Base-by-base conservation (phyloP, 2,329 filamentous ascomycete genomes). In the Sphaceloma murrayae region DNA sequence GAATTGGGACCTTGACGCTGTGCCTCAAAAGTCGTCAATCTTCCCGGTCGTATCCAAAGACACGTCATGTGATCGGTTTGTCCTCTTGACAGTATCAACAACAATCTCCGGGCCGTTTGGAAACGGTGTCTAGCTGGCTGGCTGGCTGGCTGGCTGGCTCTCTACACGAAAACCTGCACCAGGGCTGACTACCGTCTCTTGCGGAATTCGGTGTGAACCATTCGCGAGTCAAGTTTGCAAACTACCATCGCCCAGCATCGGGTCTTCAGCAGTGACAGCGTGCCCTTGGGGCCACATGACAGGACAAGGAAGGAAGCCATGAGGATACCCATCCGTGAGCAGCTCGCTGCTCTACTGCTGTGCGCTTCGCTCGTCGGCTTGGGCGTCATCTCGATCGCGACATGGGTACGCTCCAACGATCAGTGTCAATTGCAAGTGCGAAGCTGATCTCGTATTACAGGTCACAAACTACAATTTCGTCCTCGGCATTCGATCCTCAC, bases 251-350 rank as follows among this genome's bases (percentile, higher is more conserved):
- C 24, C 24, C 11, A 6, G 24, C 7, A 27, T 27, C 26, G 24
- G 36, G 14, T 26, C 22, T 38, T 14, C 34, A 19, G 34, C 14
- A 14, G 7, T 9, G 8, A 33, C 5, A 4, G 27, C 5, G 9
- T 14, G 36, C 36, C 36, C 36, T 40, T 29, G 22, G 24, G 36
- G 36, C 36, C 7, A 18, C 19, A 40, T 30, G 4, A 11, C 24
- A 30, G 27, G 18, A 13, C n/a, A 27, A n/a, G n/a, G n/a, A 22
- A 33, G 22, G 3, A 9, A n/a, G 16, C 18, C 17, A 89, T 94
- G 85, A 78, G 86, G 62, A 77, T 94, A 61, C 81, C 83, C 47
- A 94, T 94, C 57, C 77, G 86, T 53, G 80, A 88, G 66, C 88
- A 95, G 74, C 73, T 95, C 55, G 85, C 78, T 53, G 72, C 80